phyloP scores from a whole-genome alignment of 768 basidiomycete species.

The Amanita rimosa region DNA sequence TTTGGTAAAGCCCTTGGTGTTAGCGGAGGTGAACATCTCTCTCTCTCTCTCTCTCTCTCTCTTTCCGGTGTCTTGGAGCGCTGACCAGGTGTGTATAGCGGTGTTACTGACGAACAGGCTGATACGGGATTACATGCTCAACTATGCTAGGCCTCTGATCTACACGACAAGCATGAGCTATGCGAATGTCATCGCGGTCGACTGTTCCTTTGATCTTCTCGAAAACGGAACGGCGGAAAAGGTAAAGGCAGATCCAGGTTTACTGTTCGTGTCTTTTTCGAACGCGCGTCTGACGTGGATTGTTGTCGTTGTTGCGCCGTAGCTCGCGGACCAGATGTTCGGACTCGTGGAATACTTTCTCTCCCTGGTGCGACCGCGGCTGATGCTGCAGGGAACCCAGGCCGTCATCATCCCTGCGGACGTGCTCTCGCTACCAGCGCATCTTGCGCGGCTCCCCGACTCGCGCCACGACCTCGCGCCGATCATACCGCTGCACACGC shows the following conservation, averaged over 20 bases:
- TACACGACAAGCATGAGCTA: slow-evolving; percentile 83
- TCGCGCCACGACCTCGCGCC: slow-evolving; percentile 32
- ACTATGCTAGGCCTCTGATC: slow-evolving; percentile 85
- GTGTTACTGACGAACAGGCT: slow-evolving; percentile 63
- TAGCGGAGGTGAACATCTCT: slow-evolving; percentile 59
- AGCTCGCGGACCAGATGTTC: slow-evolving; percentile 26
- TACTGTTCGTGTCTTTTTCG: background rate
- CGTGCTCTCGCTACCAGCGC: slow-evolving; percentile 25
- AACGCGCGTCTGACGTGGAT: background rate
- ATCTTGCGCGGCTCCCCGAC: slow-evolving; percentile 16
- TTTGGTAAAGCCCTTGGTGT: slow-evolving; percentile 89
- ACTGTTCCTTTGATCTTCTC: slow-evolving; percentile 73
- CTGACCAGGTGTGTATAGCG: slow-evolving; percentile 27
- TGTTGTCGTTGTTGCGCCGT: background rate
- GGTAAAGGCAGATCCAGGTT: slow-evolving; percentile 29
- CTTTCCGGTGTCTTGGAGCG: background rate
- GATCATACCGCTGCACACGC: slow-evolving; percentile 78
- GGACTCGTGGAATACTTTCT: slow-evolving; percentile 33
- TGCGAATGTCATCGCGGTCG: slow-evolving; percentile 63
- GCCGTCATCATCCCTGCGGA: slow-evolving; percentile 17
- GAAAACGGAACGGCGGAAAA: slow-evolving; percentile 51
- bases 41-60: background rate
- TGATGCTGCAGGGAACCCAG: slow-evolving; percentile 12
- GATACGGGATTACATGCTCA: slow-evolving; percentile 76
- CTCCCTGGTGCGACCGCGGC: slow-evolving; percentile 18